Evolutionary conservation across 1,284 basidiomycete genomes (phyloP), one percentile per base, ranked within the genome.

Genomic region (Ganoderma resinaceum): DNA sequence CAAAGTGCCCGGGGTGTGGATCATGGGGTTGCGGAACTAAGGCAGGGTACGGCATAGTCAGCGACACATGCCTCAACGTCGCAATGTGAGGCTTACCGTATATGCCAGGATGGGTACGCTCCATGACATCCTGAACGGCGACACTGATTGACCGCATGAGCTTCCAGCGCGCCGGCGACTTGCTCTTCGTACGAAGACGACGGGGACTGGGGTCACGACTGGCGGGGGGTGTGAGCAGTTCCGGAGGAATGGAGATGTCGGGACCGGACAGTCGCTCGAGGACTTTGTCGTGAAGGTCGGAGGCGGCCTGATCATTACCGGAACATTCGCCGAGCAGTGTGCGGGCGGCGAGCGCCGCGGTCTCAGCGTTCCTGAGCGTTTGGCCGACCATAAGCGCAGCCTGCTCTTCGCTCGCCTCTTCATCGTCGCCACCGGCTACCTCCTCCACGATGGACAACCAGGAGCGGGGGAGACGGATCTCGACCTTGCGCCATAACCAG

Each of bases 361-460:
- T 81, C 26, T 90, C 86, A 1, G 89, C 91, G 11, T 85, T 88
- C 68, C 86, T 84, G 72, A 92, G 88, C 43, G 89, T 88, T 55
- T 84, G 81, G 33, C 84, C 87, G 79, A 93, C 86, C n/a, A 90
- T 86, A 65, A 84, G 80, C 20, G 88, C 89, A 11, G 90, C 83
- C 6, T 87, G 85, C 61, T 91, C 87, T 20, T 77, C 76, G 69
- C 88, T 80, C 4, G 75, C 70, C 29, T 71, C 74, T 42, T 83
- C 81, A 23, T 82, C 90, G 43, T 89, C 91, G n/a, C 88, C 88
- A 77, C 89, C 91, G 1, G 89, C 85, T 57, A 94, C 87, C 73
- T 92, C 88, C 52, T 93, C 91, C 14, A 94, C 85, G 26, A 95
- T 84, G 18, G 90, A 82, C n/a, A 95, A 86, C 92, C 93, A 95